These are phyloP conservation scores for Fusarium gaditjirri DNA, from an alignment of 2,329 filamentous ascomycete species.

Conservation along the genomic window DNA sequence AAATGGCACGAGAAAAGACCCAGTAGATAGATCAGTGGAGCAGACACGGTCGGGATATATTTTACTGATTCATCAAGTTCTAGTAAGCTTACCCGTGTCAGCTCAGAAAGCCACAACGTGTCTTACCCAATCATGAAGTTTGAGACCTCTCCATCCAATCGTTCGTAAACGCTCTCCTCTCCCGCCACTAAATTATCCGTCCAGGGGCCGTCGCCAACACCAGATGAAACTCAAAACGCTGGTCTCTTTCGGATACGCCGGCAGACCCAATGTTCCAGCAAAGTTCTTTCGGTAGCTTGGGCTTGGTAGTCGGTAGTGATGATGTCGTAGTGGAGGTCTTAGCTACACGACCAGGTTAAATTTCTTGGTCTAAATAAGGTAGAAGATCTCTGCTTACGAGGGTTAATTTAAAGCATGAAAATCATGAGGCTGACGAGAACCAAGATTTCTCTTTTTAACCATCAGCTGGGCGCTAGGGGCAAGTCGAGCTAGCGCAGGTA, in stretches of 20 bases:
- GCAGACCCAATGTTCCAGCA: not conserved
- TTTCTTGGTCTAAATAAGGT: not conserved
- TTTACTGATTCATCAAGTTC: not conserved
- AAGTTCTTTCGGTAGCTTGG: not conserved
- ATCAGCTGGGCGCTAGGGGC: not conserved
- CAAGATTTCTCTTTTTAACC: not conserved
- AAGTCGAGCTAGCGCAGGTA: slow-evolving; percentile 1
- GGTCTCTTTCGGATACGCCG: not conserved
- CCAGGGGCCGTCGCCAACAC: not conserved
- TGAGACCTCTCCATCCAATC: not conserved
- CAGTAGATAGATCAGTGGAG: not conserved
- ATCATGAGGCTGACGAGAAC: not conserved
- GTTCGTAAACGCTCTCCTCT: not conserved
- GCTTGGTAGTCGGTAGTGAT: not conserved
- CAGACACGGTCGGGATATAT: not conserved
- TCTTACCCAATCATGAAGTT: not conserved
- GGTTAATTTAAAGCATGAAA: not conserved
- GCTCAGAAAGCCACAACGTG: not conserved
- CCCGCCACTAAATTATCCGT: not conserved
- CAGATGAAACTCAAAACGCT: not conserved
- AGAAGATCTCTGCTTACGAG: not conserved
- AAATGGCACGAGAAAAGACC: not conserved
- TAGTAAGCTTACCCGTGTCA: not conserved
- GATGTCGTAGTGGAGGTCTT: not conserved
- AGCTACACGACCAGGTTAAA: not conserved